A percentile compares a stretch with the other conserved stretches of the same genome.
Evolutionary conservation across 164 flowering plant species (phyloP).

Genomic region (Cinnamomum micranthum): DNA sequence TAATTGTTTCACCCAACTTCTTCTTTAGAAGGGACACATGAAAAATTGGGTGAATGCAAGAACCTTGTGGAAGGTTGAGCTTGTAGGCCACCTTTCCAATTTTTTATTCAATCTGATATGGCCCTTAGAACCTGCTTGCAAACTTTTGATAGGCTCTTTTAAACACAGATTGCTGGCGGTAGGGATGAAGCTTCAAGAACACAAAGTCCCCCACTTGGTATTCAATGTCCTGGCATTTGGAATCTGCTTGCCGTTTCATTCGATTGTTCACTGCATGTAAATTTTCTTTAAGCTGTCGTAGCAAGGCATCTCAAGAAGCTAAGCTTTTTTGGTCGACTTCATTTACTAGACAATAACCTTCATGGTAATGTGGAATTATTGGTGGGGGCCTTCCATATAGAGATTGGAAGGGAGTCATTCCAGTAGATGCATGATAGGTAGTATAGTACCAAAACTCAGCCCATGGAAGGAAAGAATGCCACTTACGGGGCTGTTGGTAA

Average conservation of each 20-base stretch:
- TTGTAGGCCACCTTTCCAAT: constrained; percentile 7
- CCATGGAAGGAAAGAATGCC: background rate
- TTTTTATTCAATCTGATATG: background rate
- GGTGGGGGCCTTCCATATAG: background rate
- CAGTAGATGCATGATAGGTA: background rate
- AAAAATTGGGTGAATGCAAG: too few relatives aligned
- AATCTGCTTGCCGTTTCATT: constrained; percentile 6
- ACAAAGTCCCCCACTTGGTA: constrained; percentile 6
- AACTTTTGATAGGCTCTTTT: background rate
- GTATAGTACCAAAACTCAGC: background rate
- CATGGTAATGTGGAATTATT: background rate
- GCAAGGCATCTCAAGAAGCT: background rate
- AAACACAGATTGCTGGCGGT: background rate
- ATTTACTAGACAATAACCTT: background rate
- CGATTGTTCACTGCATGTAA: background rate
- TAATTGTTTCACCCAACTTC: too few relatives aligned
- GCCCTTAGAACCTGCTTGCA: constrained; percentile 3
- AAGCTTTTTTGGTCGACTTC: background rate
- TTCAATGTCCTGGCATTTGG: background rate
- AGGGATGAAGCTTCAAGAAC: constrained; percentile 6
- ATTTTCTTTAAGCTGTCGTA: background rate
- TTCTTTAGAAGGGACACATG: too few relatives aligned
- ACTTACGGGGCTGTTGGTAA: background rate
- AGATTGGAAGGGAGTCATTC: background rate
- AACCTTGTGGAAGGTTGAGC: background rate